These are phyloP conservation scores for Aspergillus saccharolyticus DNA, from an alignment of 495 filamentous ascomycete species.

Conservation along the genomic window DNA sequence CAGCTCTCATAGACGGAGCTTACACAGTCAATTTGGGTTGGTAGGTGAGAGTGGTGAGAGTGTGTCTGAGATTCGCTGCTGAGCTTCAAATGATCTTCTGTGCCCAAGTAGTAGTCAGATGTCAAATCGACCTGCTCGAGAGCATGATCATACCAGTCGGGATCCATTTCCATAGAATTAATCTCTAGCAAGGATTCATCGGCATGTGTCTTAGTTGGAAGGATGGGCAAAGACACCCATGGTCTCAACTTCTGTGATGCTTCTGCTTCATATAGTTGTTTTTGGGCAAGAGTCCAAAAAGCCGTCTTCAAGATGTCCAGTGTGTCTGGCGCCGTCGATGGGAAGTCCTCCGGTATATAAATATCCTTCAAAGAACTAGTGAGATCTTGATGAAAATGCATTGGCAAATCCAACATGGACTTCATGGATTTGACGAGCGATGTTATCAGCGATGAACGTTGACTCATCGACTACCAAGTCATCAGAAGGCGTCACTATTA, in stretches of 20 bases:
- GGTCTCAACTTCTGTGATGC: conserved; percentile 2
- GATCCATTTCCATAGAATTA: background rate
- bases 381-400: conserved; percentile 15
- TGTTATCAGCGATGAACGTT: conserved; percentile 31
- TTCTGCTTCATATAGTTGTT: conserved; percentile 16
- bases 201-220: background rate
- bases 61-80: background rate
- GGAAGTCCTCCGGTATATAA: background rate
- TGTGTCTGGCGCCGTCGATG: background rate
- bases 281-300: conserved; percentile 29
- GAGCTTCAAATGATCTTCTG: background rate
- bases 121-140: background rate
- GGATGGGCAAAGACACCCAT: background rate
- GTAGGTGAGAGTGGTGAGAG: background rate
- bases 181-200: background rate
- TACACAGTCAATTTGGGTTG: background rate
- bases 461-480: conserved; percentile 32
- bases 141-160: background rate
- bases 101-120: background rate
- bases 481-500: background rate
- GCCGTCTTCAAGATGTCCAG: conserved; percentile 17
- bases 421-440: conserved; percentile 32
- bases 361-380: background rate
- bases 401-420: conserved; percentile 24
- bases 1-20: background rate